Base-by-base conservation (phyloP, 2,329 filamentous ascomycete species). In the Lecanicillium sp. region DNA sequence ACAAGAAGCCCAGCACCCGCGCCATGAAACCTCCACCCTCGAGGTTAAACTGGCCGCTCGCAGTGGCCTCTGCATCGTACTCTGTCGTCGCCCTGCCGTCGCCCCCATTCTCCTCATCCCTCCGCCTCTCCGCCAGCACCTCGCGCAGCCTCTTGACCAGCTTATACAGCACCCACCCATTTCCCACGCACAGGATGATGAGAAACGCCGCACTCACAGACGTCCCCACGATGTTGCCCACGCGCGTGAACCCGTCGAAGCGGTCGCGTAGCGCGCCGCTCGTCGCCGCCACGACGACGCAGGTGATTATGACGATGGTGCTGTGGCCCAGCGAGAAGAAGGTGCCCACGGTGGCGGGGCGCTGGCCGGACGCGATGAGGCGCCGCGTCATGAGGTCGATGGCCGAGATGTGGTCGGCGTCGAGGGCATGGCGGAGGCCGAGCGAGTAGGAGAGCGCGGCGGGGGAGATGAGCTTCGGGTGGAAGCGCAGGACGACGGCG, bases 311-410 rank as follows among this genome's bases (percentile, higher is more conserved):
- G 20, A 97, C 91, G 57, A 97, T 88, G 3, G 91, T 96, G 20
- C 87, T 94, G 67, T 97, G 91, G 0, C 93, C 91, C 0, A 97
- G 77, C 0, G 86, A 91, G 72, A 98, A 97, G 64, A 88, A 97
- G 1, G 89, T 95, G 36, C 91, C 93, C 1, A 97, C 91, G 0
- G 90, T 91, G 10, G 94, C 90, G 2, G 91, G 90, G 2, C 81
- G 80, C 61, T 93, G 88, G 15, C 89, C 90, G 0, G 87, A 79
- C 0, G 90, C 90, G 30, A 97, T 81, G 20, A 97, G 79, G 6
- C 91, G 83, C 3, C 93, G 79, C 1, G 93, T 97, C 84, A 94
- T 95, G 30, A 97, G 78, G 67, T 97, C 91, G 59, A 97, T 98
- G 54, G 90, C 91, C 58, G 68, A 68, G 59, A 77, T 79, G 64